Base-by-base conservation (phyloP, 139 green algal species). In the Picochlorum sp. region DNA sequence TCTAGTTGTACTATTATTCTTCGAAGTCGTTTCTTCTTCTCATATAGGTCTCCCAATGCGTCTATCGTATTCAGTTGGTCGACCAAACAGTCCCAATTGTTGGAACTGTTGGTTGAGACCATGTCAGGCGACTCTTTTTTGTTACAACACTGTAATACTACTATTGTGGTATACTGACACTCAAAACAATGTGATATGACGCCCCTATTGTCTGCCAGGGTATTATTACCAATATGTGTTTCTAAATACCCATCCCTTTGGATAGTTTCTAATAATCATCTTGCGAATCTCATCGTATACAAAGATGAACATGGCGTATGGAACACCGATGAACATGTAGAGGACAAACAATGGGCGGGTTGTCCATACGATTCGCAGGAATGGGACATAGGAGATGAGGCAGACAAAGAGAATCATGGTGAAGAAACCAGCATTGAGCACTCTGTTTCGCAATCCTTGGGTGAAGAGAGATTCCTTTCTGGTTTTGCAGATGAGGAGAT, bases 401-500 rank as follows among this genome's bases (percentile, higher is more conserved):
- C 73, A 57, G 5, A 73, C 82, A 18, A 92, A 54, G 38, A 66
- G 26, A 26, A 78, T 78, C 74, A 89, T 78, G 38, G 87, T 85
- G 2, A 77, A 30, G 20, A 92, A 69, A 6, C 74, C 76, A 51
- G 83, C 79, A 63, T 88, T 85, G 65, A 91, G 80, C 60, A 88
- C 75, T 11, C 61, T 65, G 74, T 86, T 87, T 45, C 51, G 21
- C 63, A 88, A 66, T 58, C 79, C 81, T 55, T 75, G 69, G 38
- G 68, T 59, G 59, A 83, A 82, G 55, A 92, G 47, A 18, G 80
- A 84, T 57, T 92, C 71, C 57, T 83, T 86, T 58, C 85, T 78
- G 9, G 83, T 92, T 81, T 92, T 92, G 76, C 62, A 76, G 34
- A 92, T 78, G 3, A 92, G 58, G 45, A 91, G 70, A 61, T 89